Evolutionary conservation across 768 basidiomycete genomes (phyloP).

Genomic region (Punctularia strigosozonata): DNA sequence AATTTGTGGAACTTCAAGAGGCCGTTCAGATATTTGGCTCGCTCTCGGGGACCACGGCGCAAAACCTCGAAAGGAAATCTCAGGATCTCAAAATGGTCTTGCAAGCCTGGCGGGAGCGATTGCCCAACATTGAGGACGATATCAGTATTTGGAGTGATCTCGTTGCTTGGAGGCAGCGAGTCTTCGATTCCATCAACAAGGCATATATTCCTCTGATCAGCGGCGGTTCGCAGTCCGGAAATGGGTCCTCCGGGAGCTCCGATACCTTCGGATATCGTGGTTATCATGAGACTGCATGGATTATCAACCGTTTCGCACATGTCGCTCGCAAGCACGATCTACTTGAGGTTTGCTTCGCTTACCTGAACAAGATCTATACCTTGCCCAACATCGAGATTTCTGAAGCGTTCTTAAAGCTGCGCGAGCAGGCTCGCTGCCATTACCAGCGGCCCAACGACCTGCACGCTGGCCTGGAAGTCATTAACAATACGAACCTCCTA

Average conservation of each 20-base stretch:
- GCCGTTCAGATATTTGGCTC: constrained; percentile 91
- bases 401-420: constrained; percentile 95
- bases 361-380: constrained; percentile 95
- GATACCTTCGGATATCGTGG: constrained; percentile 90
- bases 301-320: constrained; percentile 98
- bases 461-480: constrained; percentile 91
- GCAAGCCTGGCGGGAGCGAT: constrained; percentile 92
- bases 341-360: constrained; percentile 89
- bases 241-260: constrained; percentile 40
- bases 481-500: constrained; percentile 98
- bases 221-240: constrained; percentile 31
- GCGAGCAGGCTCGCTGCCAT: constrained; percentile 97
- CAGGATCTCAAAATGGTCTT: constrained; percentile 93
- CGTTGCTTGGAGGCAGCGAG: constrained; percentile 98
- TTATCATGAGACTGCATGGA: constrained; percentile 99
- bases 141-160: constrained; percentile 98
- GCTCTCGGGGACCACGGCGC: constrained; percentile 72
- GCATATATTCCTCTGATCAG: constrained; percentile 87
- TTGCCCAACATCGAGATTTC: constrained; percentile 99
- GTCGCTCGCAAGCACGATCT: constrained; percentile 96
- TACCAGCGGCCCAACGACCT: constrained; percentile 93
- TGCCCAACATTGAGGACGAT: constrained; percentile 93
- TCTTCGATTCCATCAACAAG: constrained; percentile 94
- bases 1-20: constrained; percentile 95
- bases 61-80: constrained; percentile 90